Evolutionary conservation across 257 asterid genomes (phyloP), one percentile per base, ranked within the genome.

Genomic region (Solanum tarijense): DNA sequence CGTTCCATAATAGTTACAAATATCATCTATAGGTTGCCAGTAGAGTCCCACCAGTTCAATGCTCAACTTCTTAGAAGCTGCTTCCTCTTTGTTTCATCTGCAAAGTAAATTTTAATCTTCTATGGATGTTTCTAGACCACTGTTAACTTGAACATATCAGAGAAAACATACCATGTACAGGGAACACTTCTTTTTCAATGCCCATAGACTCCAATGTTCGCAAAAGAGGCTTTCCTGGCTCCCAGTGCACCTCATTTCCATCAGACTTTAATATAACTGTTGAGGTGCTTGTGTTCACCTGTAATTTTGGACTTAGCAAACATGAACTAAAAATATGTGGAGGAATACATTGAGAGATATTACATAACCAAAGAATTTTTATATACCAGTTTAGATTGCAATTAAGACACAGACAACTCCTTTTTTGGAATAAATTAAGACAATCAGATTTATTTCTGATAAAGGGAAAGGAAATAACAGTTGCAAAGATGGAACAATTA

Each of bases 11-110:
- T 97, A 97, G 25, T 94, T 92, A 85, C 98, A 96, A 79, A 97
- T 92, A 83, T 97, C 98, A 89, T 97, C 96, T 69, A 96, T 93
- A n/a, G 99, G 99, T 91, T 97, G 98, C 25, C 35, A 23, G 99
- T 95, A 88, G 93, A 92, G 92, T 94, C 96, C 89, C 90, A 84
- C 98, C 98, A 97, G 91, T 96, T 96, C 94, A 95, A 92, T 18
- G 99, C 99, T 98, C 99, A 97, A 88, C 91, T 94, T 91, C 93
- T 93, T 84, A 97, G 91, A 88, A 97, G 98, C 91, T 88, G 94
- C 92, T 97, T 97, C 89, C 96, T 90, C 92, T 84, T 94, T 86
- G 71, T 90, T 88, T 97, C 99, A 91, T 96, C 99, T 97, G 90
- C 13, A 83, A 88, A 82, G 46, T 69, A 65, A 89, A 21, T 90